Conservation (phyloP, 108 stramenopile genomes). For the Nitzschia sp. region DNA sequence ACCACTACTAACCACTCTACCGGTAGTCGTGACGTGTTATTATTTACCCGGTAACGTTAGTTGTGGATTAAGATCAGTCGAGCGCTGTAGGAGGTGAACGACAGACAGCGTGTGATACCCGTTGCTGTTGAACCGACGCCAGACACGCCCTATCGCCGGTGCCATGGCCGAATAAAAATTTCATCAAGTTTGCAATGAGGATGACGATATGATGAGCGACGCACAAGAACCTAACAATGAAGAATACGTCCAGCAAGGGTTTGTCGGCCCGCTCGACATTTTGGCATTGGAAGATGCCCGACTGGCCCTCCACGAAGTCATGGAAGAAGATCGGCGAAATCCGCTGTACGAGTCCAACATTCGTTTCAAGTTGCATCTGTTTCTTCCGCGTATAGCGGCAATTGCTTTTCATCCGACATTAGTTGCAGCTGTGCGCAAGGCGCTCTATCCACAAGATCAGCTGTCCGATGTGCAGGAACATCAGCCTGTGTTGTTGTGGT, state of each 20-base stretch:
- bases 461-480: neutral
- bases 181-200: no score
- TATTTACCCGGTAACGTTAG: no score
- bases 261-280: slow-evolving; percentile 11
- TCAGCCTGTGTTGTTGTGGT: slow-evolving; percentile 24
- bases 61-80: no score
- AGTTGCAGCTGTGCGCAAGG: neutral
- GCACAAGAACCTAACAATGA: no score
- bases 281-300: slow-evolving; percentile 12
- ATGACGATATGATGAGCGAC: neutral
- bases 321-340: slow-evolving; percentile 1
- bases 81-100: no score
- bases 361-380: slow-evolving; percentile 18
- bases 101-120: no score
- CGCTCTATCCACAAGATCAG: neutral
- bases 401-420: slow-evolving; percentile 15
- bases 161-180: no score
- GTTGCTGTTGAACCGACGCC: no score
- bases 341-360: neutral
- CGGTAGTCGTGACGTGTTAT: no score
- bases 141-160: no score
- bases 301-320: slow-evolving; percentile 5
- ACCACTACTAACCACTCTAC: no score
- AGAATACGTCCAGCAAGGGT: no score
- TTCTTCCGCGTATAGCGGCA: slow-evolving; percentile 1